Base-by-base conservation (phyloP, 352 stramenopile genomes). In the Globisporangium middletonii region DNA sequence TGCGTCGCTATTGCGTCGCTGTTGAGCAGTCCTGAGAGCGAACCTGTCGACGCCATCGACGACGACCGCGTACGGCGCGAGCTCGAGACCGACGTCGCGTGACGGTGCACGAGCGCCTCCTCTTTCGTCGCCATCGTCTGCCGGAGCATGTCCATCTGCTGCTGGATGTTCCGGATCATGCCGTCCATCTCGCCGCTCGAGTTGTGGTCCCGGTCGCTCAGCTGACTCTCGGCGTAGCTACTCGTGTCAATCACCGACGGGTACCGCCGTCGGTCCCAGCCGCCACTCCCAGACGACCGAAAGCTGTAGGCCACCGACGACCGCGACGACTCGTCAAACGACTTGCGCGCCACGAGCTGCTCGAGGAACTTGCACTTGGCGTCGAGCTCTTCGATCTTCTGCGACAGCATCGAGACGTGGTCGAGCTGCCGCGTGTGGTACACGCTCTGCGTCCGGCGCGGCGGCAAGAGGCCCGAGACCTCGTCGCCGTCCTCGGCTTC, bases 341-440 rank as follows among this genome's bases (percentile, higher is more conserved):
- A 76, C 46, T 71, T 76, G 19, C 75, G 71, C 19, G 76, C 69
- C 37, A 93, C 77, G 37, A 91, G 67, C 47, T 84, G 75, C 65
- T 93, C 83, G 46, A 93, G 62, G 30, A 86, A 86, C 37, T 85
- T 84, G 65, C 83, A 93, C 59, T 93, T 93, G 0, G 74, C 73
- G 46, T 93, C 80, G 55, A 93, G 59, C 46, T 91, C 80, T 64
- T 93, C 80, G 35, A 93, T 89, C 46, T 81, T 79, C 11, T 71
- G 71, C 2, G 73, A 82, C 13, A 92, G 59, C 57, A 75, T 71
- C 11, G 77, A 79, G 18, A 92, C 79, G 35, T 87, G 68, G 30
- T 89, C 81, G 26, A 75, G 43, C 48, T 84, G 73, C 4, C 73
- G 69, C 2, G 65, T 65, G 23, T 75, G 68, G 44, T 78, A 65